phyloP scores from a whole-genome alignment of 495 filamentous ascomycete genomes.

The Penicillium nucicola region DNA sequence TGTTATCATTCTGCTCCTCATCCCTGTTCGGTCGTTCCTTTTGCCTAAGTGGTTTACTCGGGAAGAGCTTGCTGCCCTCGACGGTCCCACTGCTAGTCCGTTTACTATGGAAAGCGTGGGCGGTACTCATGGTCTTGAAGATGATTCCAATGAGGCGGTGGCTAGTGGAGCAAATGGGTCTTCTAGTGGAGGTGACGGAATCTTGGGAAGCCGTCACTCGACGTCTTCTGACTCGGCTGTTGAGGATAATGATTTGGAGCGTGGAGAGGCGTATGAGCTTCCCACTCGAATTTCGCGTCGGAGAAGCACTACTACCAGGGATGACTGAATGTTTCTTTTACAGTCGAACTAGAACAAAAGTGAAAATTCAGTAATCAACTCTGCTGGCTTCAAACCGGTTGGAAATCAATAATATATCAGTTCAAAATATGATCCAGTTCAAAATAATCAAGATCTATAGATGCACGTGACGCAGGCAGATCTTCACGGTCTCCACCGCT shows the following conservation, averaged over 20 bases:
- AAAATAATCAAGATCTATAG: background rate
- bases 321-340: slow-evolving; percentile 3
- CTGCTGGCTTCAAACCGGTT: too few species aligned
- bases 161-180: slow-evolving; percentile 6
- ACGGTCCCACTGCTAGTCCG: slow-evolving; percentile 75
- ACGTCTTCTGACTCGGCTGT: slow-evolving; percentile 24
- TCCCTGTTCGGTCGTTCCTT: slow-evolving; percentile 73
- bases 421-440: background rate
- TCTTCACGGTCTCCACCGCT: slow-evolving; percentile 18
- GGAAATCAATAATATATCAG: background rate
- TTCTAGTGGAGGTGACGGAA: slow-evolving; percentile 7
- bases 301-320: slow-evolving; percentile 27
- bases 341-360: background rate
- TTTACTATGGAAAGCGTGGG: slow-evolving; percentile 87
- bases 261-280: slow-evolving; percentile 38
- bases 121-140: slow-evolving; percentile 57
- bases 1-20: slow-evolving; percentile 74
- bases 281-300: slow-evolving; percentile 22
- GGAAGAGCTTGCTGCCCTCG: slow-evolving; percentile 68
- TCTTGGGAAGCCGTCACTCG: slow-evolving; percentile 14
- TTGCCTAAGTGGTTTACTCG: slow-evolving; percentile 66
- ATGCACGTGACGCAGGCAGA: slow-evolving; percentile 3
- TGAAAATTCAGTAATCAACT: too few species aligned
- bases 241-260: slow-evolving; percentile 39
- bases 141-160: slow-evolving; percentile 13